A percentile compares a stretch with the other conserved stretches of the same genome.
These are phyloP conservation scores for Cystobasidium tubakii DNA, from an alignment of 768 basidiomycete species.

Conservation along the genomic window DNA sequence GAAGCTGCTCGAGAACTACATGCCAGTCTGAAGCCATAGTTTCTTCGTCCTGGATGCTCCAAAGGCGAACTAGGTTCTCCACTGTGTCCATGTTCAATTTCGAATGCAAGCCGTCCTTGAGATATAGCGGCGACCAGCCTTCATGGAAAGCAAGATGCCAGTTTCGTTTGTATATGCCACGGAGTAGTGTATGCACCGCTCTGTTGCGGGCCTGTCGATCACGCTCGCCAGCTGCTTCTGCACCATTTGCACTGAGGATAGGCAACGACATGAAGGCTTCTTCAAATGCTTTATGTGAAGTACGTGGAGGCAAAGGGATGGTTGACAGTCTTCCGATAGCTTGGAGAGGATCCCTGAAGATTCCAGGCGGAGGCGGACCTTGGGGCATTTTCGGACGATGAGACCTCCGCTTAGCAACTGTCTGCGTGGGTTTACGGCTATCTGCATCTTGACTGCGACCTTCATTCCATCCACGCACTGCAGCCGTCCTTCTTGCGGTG, in stretches of 20 bases:
- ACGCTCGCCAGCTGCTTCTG: background rate
- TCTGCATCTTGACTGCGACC: too few relatives aligned
- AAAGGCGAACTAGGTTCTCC: constrained; percentile 8
- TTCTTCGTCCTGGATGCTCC: background rate
- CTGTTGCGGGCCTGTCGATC: background rate
- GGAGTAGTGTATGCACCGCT: constrained; percentile 6
- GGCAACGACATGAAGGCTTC: background rate
- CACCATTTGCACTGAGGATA: background rate
- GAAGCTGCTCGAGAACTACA: background rate
- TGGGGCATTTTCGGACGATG: background rate
- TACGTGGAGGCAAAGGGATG: background rate
- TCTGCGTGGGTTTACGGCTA: too few relatives aligned
- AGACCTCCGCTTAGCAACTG: background rate
- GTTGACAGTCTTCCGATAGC: background rate
- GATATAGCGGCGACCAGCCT: background rate
- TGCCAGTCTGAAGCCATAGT: constrained; percentile 3
- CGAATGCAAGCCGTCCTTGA: background rate
- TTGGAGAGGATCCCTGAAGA: background rate
- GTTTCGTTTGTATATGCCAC: background rate
- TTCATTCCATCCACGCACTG: too few relatives aligned
- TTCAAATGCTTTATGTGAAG: background rate
- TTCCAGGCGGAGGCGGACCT: background rate
- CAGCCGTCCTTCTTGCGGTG: background rate
- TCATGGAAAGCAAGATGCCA: constrained; percentile 9
- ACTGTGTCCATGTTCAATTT: constrained; percentile 10